Evolutionary conservation across 192 early-diverging fungal genomes (phyloP), one percentile per base, ranked within the genome.

Genomic region (Mortierella claussenii): DNA sequence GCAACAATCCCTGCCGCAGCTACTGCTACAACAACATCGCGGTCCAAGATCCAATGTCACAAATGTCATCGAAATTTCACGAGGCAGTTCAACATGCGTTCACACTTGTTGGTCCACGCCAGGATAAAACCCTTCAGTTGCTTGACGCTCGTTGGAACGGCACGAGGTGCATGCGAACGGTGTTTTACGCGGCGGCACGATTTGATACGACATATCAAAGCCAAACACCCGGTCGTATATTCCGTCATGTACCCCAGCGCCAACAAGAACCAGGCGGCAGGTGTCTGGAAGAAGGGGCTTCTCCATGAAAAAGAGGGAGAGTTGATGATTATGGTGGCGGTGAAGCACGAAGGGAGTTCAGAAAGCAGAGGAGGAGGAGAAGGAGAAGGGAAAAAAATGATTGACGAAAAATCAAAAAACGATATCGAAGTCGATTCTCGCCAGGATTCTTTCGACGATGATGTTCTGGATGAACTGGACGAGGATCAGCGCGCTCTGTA

Each of bases 21-120:
- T 11, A 42, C 36, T 23, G 42, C 1, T 43, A 56, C 10, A 5
- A 4, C 37, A 20, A 2, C 36, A 3, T 7, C 20, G n/a, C 51
- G 21, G 11, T 31, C 57, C 21, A 44, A 20, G 18, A 47, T 55
- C 27, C 13, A 18, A 4, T 70, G 68, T 31, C 40, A n/a, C 2
- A 20, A 34, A 7, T 70, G 68, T 31, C 20, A 11, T 1, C 51
- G 45, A 27, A 8, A 3, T 1, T 71, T 55, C 18, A 71, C 69
- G 12, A 44, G 69, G 4, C 69, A 60, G 2, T 71, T 71, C 60
- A 71, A 71, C 18, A 44, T 71, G 0, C 69, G 69, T 11, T 62
- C 59, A 15, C 69, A 71, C 27, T 54, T 62, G 27, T 47, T 63
- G 8, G 47, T 45, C 1, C 69, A 71, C 31, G 46, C 52, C 27